phyloP scores from a whole-genome alignment of 1,139 yeast genomes.

The Lodderomyces elongisporus region DNA sequence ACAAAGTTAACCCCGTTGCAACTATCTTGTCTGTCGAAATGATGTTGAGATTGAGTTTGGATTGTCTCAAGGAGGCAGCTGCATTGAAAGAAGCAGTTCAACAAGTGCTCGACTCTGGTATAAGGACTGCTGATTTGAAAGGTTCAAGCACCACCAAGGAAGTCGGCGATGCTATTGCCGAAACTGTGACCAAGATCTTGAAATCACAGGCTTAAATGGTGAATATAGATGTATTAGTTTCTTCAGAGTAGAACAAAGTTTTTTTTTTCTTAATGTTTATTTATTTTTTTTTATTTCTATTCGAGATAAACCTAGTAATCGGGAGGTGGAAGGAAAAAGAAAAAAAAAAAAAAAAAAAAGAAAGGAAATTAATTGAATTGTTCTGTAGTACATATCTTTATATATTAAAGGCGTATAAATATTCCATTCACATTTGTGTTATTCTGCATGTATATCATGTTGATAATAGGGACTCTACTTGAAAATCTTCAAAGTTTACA shows the following conservation, averaged over 20 bases:
- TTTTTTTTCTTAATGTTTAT: not conserved
- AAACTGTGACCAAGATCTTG: constrained; percentile 60
- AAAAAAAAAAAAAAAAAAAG: too few relatives aligned
- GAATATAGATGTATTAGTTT: constrained; percentile 2
- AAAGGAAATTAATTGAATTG: too few relatives aligned
- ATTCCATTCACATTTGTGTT: too few relatives aligned
- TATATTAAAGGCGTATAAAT: not conserved
- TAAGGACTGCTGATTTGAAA: constrained; percentile 87
- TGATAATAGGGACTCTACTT: too few relatives aligned
- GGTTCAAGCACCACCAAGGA: constrained; percentile 77
- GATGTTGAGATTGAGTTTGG: constrained; percentile 91
- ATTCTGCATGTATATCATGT: too few relatives aligned
- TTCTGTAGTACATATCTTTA: not conserved
- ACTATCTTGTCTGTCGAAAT: constrained; percentile 92
- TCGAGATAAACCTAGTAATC: too few relatives aligned
- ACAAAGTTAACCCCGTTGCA: constrained; percentile 92
- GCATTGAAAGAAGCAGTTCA: constrained; percentile 88
- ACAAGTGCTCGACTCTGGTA: constrained; percentile 71
- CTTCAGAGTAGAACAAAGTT: not conserved
- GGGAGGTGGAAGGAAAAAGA: too few relatives aligned
- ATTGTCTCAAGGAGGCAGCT: constrained; percentile 76
- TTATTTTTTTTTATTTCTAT: too few relatives aligned
- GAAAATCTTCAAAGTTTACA: constrained; percentile 15
- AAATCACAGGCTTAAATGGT: constrained; percentile 9
- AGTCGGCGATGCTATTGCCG: constrained; percentile 90